Base-by-base conservation (phyloP, 768 basidiomycete species). In the Tricholomella constricta region DNA sequence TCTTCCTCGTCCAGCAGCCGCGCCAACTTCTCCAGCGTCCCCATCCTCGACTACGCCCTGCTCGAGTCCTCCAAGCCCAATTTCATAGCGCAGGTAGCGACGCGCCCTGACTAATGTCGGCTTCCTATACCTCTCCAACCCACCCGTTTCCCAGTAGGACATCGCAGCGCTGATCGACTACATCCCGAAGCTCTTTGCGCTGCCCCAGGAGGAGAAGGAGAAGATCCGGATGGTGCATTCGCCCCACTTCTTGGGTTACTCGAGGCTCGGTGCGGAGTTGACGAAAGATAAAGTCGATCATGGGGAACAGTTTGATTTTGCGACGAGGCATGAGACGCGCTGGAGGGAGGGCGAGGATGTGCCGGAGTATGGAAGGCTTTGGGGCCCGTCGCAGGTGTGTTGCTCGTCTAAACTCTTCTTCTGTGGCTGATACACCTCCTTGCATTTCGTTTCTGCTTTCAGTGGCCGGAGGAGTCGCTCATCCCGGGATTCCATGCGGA, bases 301-400 rank as follows among this genome's bases (percentile, higher is more conserved):
- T 59, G 77, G 91, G 43, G 91, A 93, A n/a, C 91, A 92, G 67
- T 89, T 86, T 60, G 91, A 93, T 62, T 78, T 93, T 60, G 89
- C 81, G 35, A 92, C 89, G 9, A 80, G 74, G 20, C 83, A 85
- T 62, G 75, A 76, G 49, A 78, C 70, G n/a, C 68, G 72, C 58
- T 91, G 83, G 88, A 80, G 68, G 57, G 74, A 75, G 4, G 75
- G 73, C 8, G 80, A 82, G 12, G 80, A 82, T 51, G 54, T 53
- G 55, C 85, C 85, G 4, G 87, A 88, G 19, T 85, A 86, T 63
- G 72, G 82, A 60, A 78, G 80, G 38, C 69, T 91, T 15, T 91
- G 89, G 89, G 91, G 91, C 0, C 79, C 82, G 1, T 73, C 77
- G 36, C 91, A 92, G 81, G 91, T 89, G 48, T 27, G 59, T 51